Conservation (phyloP, 208 protist genomes). For the Crithidia expoeki region DNA sequence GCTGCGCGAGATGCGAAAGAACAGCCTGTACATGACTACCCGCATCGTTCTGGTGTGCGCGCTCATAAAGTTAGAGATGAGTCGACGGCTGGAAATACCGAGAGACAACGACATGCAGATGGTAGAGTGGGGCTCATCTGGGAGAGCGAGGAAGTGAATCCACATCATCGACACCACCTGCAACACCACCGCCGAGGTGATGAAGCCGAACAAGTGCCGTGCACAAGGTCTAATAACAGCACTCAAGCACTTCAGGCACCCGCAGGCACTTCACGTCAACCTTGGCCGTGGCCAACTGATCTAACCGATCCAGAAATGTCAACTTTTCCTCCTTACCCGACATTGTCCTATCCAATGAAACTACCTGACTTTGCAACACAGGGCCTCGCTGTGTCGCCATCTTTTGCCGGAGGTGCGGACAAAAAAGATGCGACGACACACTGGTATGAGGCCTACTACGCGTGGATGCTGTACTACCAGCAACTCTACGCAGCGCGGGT, state of each 20-base stretch:
- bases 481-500: slow-evolving; percentile 48
- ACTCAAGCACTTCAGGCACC: too few relatives aligned
- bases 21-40: too few relatives aligned
- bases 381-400: neutral
- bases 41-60: too few relatives aligned
- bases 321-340: neutral
- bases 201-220: neutral
- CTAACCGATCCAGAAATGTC: neutral
- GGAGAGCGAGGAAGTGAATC: neutral
- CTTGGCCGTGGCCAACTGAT: neutral
- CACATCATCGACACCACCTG: neutral
- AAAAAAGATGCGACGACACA: slow-evolving; percentile 17
- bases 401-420: neutral
- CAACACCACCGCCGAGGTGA: neutral
- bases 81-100: neutral
- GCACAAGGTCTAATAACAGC: too few relatives aligned
- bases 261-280: neutral
- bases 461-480: slow-evolving; percentile 74
- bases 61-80: too few relatives aligned
- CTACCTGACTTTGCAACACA: neutral
- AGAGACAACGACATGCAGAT: neutral
- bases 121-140: neutral
- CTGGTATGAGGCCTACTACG: slow-evolving; percentile 65
- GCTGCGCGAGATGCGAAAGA: neutral
- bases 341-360: neutral